Percentiles rank a stretch among this genome's conserved stretches.
Conservation (phyloP, 2,329 filamentous ascomycete genomes). For the Teratosphaeria nubilosa region DNA sequence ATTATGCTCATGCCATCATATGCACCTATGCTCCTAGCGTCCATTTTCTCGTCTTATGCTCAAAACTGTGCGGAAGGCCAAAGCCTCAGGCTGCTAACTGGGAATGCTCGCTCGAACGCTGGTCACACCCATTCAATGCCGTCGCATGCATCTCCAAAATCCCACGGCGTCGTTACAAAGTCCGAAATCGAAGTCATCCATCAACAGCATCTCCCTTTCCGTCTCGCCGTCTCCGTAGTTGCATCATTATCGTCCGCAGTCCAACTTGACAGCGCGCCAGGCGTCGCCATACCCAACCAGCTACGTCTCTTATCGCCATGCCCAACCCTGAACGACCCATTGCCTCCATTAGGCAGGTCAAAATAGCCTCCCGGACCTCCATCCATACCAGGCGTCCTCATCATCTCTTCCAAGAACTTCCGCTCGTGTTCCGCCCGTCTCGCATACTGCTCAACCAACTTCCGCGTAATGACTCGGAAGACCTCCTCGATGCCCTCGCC, state of each 20-base stretch:
- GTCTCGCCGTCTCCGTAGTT: background rate
- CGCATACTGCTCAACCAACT: slow-evolving; percentile 64
- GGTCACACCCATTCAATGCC: background rate
- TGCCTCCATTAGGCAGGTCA: slow-evolving; percentile 37
- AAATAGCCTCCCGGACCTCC: slow-evolving; percentile 34
- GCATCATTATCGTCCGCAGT: slow-evolving; percentile 6
- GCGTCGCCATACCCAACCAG: slow-evolving; percentile 53
- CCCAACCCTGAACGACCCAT: slow-evolving; percentile 51
- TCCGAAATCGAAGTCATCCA: background rate
- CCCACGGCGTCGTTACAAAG: background rate
- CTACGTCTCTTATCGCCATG: slow-evolving; percentile 53
- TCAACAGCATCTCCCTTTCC: slow-evolving; percentile 3
- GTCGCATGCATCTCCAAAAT: background rate
- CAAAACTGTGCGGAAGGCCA: background rate
- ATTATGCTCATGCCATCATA: background rate
- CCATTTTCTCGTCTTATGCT: background rate
- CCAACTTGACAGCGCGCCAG: slow-evolving; percentile 15
- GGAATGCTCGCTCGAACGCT: background rate
- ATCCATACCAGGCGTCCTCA: slow-evolving; percentile 35
- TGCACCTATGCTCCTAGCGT: background rate
- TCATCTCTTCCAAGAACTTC: slow-evolving; percentile 30
- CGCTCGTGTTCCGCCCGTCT: slow-evolving; percentile 43
- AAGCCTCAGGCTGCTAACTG: background rate
- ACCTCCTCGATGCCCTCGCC: slow-evolving; percentile 96
- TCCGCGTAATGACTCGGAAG: slow-evolving; percentile 80